phyloP scores from a whole-genome alignment of 2,329 filamentous ascomycete species.

The Claviceps sp. region DNA sequence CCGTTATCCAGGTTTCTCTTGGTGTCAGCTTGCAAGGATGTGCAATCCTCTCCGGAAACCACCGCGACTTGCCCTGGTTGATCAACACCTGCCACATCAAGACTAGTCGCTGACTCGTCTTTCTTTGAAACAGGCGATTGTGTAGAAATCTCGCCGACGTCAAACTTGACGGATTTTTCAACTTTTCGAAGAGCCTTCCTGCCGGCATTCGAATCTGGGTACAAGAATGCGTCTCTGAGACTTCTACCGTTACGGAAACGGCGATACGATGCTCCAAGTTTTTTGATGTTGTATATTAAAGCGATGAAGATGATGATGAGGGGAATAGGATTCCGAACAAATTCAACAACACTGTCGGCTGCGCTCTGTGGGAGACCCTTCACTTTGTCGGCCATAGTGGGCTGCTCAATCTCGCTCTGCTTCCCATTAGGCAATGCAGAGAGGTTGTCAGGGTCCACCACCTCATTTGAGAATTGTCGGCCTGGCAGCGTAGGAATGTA shows the following conservation, averaged over 20 bases:
- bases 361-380: constrained; percentile 37
- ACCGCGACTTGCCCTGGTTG: neutral
- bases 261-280: constrained; percentile 27
- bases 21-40: neutral
- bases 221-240: constrained; percentile 13
- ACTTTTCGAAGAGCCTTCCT: neutral
- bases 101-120: neutral
- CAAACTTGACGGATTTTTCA: neutral
- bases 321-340: constrained; percentile 41
- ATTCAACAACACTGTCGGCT: constrained; percentile 36
- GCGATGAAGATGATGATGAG: constrained; percentile 30
- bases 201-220: constrained; percentile 3
- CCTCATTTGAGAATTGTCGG: constrained; percentile 13
- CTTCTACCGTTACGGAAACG: constrained; percentile 19
- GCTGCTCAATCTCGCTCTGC: constrained; percentile 18
- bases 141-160: neutral
- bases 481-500: constrained; percentile 26
- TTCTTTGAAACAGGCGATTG: neutral
- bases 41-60: neutral
- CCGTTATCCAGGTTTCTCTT: neutral
- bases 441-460: constrained; percentile 20
- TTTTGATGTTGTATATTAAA: constrained; percentile 32
- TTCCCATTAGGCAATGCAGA: constrained; percentile 18
- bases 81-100: neutral
- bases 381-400: constrained; percentile 35